Evolutionary conservation across 495 filamentous ascomycete genomes (phyloP), one percentile per base, ranked within the genome.

Genomic region (Tuber microsphaerosporum): DNA sequence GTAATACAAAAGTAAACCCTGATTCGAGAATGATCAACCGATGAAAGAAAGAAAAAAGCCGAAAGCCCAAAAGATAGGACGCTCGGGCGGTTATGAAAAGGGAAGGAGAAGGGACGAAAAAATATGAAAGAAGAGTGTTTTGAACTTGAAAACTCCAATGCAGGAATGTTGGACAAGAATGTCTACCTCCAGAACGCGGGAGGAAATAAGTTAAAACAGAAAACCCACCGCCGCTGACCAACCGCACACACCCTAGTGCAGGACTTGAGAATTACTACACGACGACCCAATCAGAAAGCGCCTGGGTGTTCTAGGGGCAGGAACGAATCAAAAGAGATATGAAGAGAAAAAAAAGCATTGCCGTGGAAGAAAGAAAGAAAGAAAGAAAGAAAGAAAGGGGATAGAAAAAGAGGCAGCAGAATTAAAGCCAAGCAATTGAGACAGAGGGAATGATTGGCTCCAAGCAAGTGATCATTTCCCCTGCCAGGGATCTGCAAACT

Each of bases 401-500:
- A 14, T 26, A 34, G 17, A 16, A 65, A 34, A 16, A 65, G 31
- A 34, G 26, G 3, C 12, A 65, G n/a, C 34, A 37, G 34, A 37
- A 37, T 37, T 31, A 3, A 65, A 34, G 56, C 14, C 56, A 65
- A 65, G 34, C 26, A 65, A 65, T 17, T 16, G 26, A 34, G 26
- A 31, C 16, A 14, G 26, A 34, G 26, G 56, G 19, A 65, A 19
- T 26, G 14, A 65, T 19, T 34, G 14, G 14, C 56, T 12, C 9
- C 4, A 34, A 65, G 2, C 3, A 14, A 1, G 56, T 6, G 26
- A 34, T 34, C 56, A 34, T 8, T 34, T 34, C 34, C 76, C 75
- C n/a, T 44, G 75, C 48, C 69, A 68, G 14, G 46, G 68, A 45
- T 71, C 75, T 8, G 72, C 46, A 39, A 79, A 79, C 70, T 75